Evolutionary conservation across 169 alveolate genomes (phyloP).

Genomic region (Miamiensis avidus): DNA sequence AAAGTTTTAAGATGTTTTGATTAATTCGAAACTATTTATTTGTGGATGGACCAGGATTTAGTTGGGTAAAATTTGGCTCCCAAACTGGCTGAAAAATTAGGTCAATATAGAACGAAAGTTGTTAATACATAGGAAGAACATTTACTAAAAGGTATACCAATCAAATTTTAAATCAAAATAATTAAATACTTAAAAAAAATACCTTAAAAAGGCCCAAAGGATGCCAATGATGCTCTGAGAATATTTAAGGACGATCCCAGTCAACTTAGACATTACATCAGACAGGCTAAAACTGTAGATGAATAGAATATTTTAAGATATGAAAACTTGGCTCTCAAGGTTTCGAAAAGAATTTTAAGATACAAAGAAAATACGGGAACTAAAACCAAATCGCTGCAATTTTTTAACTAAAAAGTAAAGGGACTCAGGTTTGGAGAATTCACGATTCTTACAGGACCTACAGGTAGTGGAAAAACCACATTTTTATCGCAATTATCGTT

Average conservation of each 20-base stretch:
- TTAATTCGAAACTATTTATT: constrained; percentile 83
- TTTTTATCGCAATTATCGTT: constrained; percentile 91
- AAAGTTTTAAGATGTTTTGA: constrained; percentile 91
- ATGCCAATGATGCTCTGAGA: constrained; percentile 94
- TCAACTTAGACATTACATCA: constrained; percentile 57
- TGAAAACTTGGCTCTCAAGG: constrained; percentile 74
- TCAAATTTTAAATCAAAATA: too few species aligned
- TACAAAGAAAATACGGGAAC: constrained; percentile 55
- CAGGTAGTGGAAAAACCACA: constrained; percentile 98
- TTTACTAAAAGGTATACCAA: constrained; percentile 9
- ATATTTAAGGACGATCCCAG: constrained; percentile 37
- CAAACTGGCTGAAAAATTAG: constrained; percentile 92
- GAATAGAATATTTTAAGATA: constrained; percentile 89
- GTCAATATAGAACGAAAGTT: constrained; percentile 87
- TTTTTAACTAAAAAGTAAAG: constrained; percentile 67
- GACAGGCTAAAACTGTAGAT: constrained; percentile 72
- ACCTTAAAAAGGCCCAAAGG: constrained; percentile 85
- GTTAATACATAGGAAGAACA: constrained; percentile 68
- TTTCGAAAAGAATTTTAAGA: constrained; percentile 45
- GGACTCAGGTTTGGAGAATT: constrained; percentile 95
- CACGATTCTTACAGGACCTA: constrained; percentile 95
- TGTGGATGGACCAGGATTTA: constrained; percentile 95
- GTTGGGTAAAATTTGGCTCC: constrained; percentile 93
- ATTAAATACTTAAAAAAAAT: too few species aligned
- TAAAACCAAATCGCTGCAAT: constrained; percentile 49